Conservation (phyloP, 2,329 filamentous ascomycete genomes). For the Talaromyces amestolkiae region DNA sequence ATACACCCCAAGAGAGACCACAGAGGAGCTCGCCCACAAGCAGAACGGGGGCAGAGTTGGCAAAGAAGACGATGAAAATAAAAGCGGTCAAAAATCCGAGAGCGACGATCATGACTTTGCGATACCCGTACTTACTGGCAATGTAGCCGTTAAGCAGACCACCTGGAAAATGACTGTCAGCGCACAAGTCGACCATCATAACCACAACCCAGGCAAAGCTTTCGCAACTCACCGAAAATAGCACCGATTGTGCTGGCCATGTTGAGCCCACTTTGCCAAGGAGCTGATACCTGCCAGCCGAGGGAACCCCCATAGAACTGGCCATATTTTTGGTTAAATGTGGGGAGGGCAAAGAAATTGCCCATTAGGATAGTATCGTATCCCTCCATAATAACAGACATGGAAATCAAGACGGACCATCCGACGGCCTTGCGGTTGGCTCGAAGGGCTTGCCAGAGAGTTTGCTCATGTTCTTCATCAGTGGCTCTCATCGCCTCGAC, state of each 20-base stretch:
- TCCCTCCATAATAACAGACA: slow-evolving; percentile 52
- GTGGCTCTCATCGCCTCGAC: not conserved
- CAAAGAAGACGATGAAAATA: slow-evolving; percentile 50
- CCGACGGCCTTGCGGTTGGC: slow-evolving; percentile 27
- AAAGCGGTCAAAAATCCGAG: slow-evolving; percentile 40
- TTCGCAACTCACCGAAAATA: too few species aligned
- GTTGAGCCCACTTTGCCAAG: too few species aligned
- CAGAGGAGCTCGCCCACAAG: not conserved
- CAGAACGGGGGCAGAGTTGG: too few species aligned
- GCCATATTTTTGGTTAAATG: slow-evolving; percentile 36
- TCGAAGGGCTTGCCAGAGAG: slow-evolving; percentile 20
- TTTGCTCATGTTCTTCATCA: slow-evolving; percentile 21
- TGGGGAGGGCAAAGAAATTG: slow-evolving; percentile 49
- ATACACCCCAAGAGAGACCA: slow-evolving; percentile 51
- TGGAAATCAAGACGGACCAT: slow-evolving; percentile 43
- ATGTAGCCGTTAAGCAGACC: slow-evolving; percentile 65
- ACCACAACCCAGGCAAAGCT: too few species aligned
- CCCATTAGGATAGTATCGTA: slow-evolving; percentile 53
- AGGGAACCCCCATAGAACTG: slow-evolving; percentile 27
- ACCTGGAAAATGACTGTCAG: slow-evolving; percentile 44
- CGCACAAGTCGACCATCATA: too few species aligned
- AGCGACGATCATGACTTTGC: slow-evolving; percentile 41
- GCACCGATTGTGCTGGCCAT: too few species aligned
- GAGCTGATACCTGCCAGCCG: slow-evolving; percentile 15
- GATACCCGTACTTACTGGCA: slow-evolving; percentile 39